These are phyloP conservation scores for Rutidosis leptorrhynchoides DNA, from an alignment of 129 eudicot species.

Conservation along the genomic window DNA sequence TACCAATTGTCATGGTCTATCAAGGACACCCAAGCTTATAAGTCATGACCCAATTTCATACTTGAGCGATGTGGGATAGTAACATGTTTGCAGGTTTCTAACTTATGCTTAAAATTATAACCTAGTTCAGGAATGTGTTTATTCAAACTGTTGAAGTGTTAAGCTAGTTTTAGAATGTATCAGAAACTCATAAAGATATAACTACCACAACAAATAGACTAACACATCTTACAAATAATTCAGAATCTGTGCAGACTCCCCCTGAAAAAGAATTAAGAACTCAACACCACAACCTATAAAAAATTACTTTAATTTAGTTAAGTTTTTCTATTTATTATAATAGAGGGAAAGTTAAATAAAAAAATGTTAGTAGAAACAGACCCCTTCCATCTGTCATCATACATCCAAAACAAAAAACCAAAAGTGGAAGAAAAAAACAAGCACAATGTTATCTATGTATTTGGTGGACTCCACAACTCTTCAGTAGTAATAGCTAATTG, in stretches of 20 bases:
- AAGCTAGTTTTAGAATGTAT: too few species aligned
- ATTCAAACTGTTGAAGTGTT: too few species aligned
- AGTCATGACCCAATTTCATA: too few species aligned
- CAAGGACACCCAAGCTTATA: too few species aligned
- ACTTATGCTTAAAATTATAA: too few species aligned
- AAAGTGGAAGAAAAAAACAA: constrained; percentile 20
- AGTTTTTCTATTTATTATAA: neutral
- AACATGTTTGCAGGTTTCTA: too few species aligned
- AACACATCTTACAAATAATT: neutral
- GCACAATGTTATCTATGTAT: constrained; percentile 19
- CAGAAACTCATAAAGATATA: too few species aligned
- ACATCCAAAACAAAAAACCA: constrained; percentile 18
- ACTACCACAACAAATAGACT: too few species aligned
- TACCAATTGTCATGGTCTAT: too few species aligned
- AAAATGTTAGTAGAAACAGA: neutral
- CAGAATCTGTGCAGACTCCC: neutral
- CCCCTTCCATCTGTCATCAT: constrained; percentile 10
- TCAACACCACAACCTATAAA: neutral
- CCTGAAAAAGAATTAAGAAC: neutral
- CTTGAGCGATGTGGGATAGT: too few species aligned
- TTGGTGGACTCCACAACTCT: constrained; percentile 30
- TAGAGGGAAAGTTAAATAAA: neutral
- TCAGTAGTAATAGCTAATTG: constrained; percentile 14
- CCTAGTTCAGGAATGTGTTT: too few species aligned
- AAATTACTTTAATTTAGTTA: neutral